A percentile compares a stretch with the other conserved stretches of the same genome.
phyloP scores from a whole-genome alignment of 768 basidiomycete genomes.

The Daedaleopsis sinensis region DNA sequence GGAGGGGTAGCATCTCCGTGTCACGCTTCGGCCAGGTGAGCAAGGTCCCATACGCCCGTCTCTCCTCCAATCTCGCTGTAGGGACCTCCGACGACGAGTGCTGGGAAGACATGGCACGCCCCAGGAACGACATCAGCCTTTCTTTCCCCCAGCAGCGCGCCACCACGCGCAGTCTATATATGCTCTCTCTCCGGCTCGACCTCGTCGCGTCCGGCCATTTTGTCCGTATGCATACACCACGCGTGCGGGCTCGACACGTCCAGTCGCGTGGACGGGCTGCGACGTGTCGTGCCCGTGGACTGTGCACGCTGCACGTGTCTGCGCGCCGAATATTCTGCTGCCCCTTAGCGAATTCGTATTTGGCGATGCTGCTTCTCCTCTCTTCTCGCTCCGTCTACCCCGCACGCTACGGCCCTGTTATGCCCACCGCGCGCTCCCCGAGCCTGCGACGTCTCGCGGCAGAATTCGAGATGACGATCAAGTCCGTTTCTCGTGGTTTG shows the following conservation, averaged over 20 bases:
- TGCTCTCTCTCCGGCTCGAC: no score
- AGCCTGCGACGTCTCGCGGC: background rate
- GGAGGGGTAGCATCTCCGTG: slow-evolving; percentile 57
- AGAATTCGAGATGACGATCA: background rate
- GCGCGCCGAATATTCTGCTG: background rate
- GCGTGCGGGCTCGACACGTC: background rate
- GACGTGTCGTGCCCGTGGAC: background rate
- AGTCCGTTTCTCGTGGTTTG: no score
- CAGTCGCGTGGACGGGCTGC: no score
- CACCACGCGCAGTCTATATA: background rate
- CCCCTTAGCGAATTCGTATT: background rate
- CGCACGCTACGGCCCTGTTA: no score
- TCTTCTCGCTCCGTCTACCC: background rate
- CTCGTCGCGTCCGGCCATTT: background rate
- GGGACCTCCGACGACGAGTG: background rate
- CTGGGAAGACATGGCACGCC: background rate
- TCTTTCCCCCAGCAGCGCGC: background rate
- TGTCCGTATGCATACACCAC: background rate
- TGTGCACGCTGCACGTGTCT: background rate
- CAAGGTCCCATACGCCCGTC: background rate
- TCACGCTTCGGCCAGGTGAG: slow-evolving; percentile 64
- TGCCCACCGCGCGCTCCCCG: background rate
- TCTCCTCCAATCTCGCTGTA: background rate
- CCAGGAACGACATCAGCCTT: background rate
- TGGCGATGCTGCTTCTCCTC: background rate